Base-by-base conservation (phyloP, 2,329 filamentous ascomycete genomes). In the Diaporthe sp. region DNA sequence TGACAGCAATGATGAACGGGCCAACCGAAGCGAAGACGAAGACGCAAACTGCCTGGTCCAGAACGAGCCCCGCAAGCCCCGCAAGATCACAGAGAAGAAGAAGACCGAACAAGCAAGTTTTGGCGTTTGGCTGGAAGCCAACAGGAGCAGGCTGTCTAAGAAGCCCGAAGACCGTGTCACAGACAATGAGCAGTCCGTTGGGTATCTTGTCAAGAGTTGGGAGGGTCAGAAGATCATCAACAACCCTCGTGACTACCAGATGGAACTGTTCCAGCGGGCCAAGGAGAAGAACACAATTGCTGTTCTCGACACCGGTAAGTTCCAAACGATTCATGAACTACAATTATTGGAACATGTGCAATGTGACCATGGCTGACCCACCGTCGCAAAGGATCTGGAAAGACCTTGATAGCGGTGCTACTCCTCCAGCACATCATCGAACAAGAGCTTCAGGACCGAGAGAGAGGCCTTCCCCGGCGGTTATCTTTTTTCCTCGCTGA, bases 321-420 rank as follows among this genome's bases (percentile, higher is more conserved):
- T 12, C 68, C 42, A 22, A n/a, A 35, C 10, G 10, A 71, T 76
- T 19, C 69, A 70, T 39, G 27, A 9, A 13, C 35, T 19, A 17
- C 10, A 17, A 8, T 51, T 5, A 15, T 53, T n/a, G 22, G 32
- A 12, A 25, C n/a, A 44, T 61, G 73, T 2, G n/a, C 2, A 17
- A n/a, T 50, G 71, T 78, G 68, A 39, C 10, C 15, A 15, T 42
- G 70, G 58, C 78, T 78, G 69, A 77, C 77, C 35, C n/a, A 53
- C 27, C 68, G 59, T n/a, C n/a, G 10, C 30, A 71, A 74, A 92
- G 94, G 97, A 17, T 95, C 95, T 4, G 97, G 97, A 3, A 99
- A 99, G 84, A 99, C 97, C 0, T 87, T 98, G n/a, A 98, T 99
- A 78, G 96, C 97, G 0, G 95, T 94, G 1, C 88, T 98, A 3